A percentile compares a stretch with the other conserved stretches of the same genome.
phyloP scores from a whole-genome alignment of 2,329 filamentous ascomycete genomes.

The Aspergillus luchuensis region DNA sequence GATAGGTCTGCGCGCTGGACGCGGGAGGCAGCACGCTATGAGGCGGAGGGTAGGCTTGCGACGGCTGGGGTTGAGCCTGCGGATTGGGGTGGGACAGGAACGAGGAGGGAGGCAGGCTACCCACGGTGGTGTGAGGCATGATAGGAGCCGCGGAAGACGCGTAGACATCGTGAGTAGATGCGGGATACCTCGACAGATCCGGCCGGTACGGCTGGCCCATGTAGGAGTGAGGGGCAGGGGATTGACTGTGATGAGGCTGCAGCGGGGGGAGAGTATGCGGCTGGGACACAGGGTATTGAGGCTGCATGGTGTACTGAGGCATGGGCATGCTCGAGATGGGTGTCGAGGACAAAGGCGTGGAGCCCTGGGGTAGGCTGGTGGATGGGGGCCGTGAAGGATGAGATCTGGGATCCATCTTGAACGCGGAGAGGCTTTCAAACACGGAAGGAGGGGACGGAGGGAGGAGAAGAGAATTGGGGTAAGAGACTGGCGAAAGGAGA shows the following conservation, averaged over 20 bases:
- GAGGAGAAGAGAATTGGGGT: constrained; percentile 14
- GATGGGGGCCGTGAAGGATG: constrained; percentile 48
- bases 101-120: constrained; percentile 45
- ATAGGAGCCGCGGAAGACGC: constrained; percentile 45
- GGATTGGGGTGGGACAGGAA: constrained; percentile 46
- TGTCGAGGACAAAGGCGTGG: constrained; percentile 47
- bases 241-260: constrained; percentile 49
- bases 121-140: constrained; percentile 45
- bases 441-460: constrained; percentile 12
- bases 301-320: constrained; percentile 51
- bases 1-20: constrained; percentile 68
- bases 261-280: constrained; percentile 50
- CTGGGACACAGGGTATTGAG: constrained; percentile 47
- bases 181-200: constrained; percentile 47
- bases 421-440: constrained; percentile 20
- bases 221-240: constrained; percentile 45
- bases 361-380: constrained; percentile 48
- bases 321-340: constrained; percentile 50
- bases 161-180: constrained; percentile 47
- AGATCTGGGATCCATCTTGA: constrained; percentile 46
- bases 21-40: constrained; percentile 66
- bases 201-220: constrained; percentile 46
- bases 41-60: constrained; percentile 43
- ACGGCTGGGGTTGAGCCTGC: constrained; percentile 41
- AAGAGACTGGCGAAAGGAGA: constrained; percentile 18